A percentile compares a stretch with the other conserved stretches of the same genome.
Conservation (phyloP, 257 asterid species). For the Capsicum pubescens region DNA sequence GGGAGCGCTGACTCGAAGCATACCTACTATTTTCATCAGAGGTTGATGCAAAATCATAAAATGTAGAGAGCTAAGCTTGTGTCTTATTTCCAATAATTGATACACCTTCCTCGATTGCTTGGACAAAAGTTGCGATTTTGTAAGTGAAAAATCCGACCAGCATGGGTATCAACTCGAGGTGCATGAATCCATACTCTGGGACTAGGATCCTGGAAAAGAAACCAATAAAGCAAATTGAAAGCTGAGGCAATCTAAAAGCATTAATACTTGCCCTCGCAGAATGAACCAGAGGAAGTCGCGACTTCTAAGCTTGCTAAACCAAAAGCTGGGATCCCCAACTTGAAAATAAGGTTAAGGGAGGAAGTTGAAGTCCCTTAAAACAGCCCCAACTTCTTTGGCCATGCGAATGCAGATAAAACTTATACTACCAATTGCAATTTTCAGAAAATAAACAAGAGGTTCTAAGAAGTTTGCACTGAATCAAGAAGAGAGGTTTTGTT, state of each 20-base stretch:
- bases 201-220: constrained; percentile 65
- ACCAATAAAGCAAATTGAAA: neutral
- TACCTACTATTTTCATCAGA: neutral
- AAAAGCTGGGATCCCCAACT: neutral
- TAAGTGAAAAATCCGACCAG: constrained; percentile 93
- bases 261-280: neutral
- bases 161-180: constrained; percentile 84
- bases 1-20: neutral
- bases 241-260: neutral
- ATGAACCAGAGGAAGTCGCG: neutral
- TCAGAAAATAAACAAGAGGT: constrained; percentile 11
- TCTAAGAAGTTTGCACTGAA: neutral
- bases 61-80: constrained; percentile 37
- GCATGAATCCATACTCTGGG: constrained; percentile 83
- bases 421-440: neutral
- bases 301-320: neutral
- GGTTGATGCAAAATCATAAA: neutral
- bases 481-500: neutral
- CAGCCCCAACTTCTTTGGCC: neutral
- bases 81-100: constrained; percentile 43
- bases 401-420: neutral
- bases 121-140: constrained; percentile 84
- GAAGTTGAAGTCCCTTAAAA: neutral
- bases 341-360: neutral
- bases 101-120: constrained; percentile 71